Base-by-base conservation (phyloP, 768 basidiomycete species). In the Boletales sp. region DNA sequence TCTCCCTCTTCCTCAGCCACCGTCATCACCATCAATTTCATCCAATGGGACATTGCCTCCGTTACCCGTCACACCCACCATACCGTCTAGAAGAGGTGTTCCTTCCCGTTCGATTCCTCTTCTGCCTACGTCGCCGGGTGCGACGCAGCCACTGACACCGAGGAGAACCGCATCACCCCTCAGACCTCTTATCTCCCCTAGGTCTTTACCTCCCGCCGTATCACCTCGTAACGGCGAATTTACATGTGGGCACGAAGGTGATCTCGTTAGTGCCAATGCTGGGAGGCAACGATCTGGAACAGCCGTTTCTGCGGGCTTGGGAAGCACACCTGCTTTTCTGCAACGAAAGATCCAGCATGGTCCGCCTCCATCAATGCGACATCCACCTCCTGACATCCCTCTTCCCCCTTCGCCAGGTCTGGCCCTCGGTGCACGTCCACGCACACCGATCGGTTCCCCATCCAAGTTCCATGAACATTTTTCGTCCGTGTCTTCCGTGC, bases 401-500 rank as follows among this genome's bases (percentile, higher is more conserved):
- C 41, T 69, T n/a, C 66, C 68, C 31, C 61, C 65, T 2, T 58
- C 65, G 3, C 64, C 64, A 2, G 41, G 43, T 44, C 37, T 32
- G 17, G 31, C 19, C 1, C 41, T 46, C 8, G 46, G 31, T 39
- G 25, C 41, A 7, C 50, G 39, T 4, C 41, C 53, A 31, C 54
- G 54, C 8, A 59, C 58, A 5, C 57, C 58, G 2, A 25, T 58
- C 3, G 42, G 30, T 17, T 17, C 51, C 6, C 41, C 51, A 31
- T 68, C 66, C 6, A 67, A 69, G 42, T 67, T 69, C 57, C 66
- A 68, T 36, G 68, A 67, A 18, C 68, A 70, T 35, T 50, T 67
- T 39, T 63, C 66, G 17, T 67, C 66, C 1, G 50, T 66, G 5
- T 66, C 66, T 4, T 65, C 59, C 2, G 44, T 59, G 28, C 55